Evolutionary conservation across 2,329 filamentous ascomycete species (phyloP), one percentile per base, ranked within the genome.

Genomic region (Beauveria sp.): DNA sequence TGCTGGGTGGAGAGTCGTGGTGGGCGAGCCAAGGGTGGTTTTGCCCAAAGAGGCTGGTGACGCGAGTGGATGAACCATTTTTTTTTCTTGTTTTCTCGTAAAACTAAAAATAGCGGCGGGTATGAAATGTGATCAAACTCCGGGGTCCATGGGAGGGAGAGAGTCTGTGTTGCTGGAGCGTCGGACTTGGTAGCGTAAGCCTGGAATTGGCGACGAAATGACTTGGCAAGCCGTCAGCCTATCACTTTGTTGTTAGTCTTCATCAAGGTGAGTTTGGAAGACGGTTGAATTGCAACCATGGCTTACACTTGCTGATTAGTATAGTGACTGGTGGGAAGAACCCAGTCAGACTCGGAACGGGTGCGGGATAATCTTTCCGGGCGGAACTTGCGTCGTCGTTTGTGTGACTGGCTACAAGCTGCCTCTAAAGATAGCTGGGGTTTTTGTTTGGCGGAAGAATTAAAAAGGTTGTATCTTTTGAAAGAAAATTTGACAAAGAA

Each of bases 101-200:
- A 5, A 26, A 31, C 31, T 40, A 14, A 43, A 48, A 34, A 31
- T 31, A 28, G 46, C 20, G 26, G n/a, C 40, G 50, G 45, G 14
- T 38, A 38, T 38, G 34, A 24, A 53, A 24, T 24, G 40, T 40
- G 28, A 55, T n/a, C 10, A 53, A 51, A 51, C 49, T n/a, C 26
- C 34, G 34, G 12, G 14, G 12, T 38, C 14, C 34, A 38, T 38
- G 12, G 34, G 34, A 38, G 31, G 34, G 34, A 38, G 14, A 14
- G 34, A 16, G 12, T 38, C 34, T 38, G 34, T 38, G 34, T 38
- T 38, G 34, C 34, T 38, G 34, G 12, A 38, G 12, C 42, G 40
- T 28, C 57, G 57, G 58, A 53, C 26, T 60, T 38, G 28, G 22
- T 60, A 46, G 49, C 49, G 49, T 60, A 60, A 60, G 58, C 49